phyloP scores from a whole-genome alignment of 2,329 filamentous ascomycete genomes.

The Allantophomopsis cytisporea region DNA sequence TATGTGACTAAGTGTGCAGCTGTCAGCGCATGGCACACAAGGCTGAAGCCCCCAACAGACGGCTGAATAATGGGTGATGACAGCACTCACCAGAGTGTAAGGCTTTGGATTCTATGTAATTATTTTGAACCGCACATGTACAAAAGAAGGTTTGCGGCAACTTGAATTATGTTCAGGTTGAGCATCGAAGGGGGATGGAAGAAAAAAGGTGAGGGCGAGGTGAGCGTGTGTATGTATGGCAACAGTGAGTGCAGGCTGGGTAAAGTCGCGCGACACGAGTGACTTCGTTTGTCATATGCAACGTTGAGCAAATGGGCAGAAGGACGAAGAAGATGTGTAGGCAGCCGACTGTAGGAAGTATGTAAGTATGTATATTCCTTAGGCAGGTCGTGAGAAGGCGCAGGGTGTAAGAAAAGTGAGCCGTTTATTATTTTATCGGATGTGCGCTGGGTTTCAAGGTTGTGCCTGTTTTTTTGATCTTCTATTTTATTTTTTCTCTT shows the following conservation, averaged over 20 bases:
- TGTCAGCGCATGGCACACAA: too few species aligned
- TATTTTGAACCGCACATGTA: conserved; percentile 18
- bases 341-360: conserved; percentile 10
- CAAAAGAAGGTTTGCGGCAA: conserved; percentile 13
- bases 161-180: conserved; percentile 10
- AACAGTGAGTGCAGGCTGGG: conserved; percentile 5
- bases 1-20: conserved; percentile 16
- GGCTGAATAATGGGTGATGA: conserved; percentile 10
- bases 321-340: conserved; percentile 13
- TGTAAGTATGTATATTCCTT: too few species aligned
- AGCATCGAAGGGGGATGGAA: conserved; percentile 16
- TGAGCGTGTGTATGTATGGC: conserved; percentile 10
- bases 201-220: conserved; percentile 9
- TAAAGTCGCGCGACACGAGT: conserved; percentile 16
- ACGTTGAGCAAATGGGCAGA: conserved; percentile 12
- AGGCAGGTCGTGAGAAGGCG: too few species aligned
- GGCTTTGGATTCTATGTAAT: conserved; percentile 2
- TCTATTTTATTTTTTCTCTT: too few species aligned
- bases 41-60: conserved; percentile 2
- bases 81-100: conserved; percentile 14
- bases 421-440: conserved; percentile 3
- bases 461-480: neutral
- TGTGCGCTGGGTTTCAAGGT: neutral
- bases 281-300: conserved; percentile 21
- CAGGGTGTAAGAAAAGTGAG: too few species aligned